phyloP scores from a whole-genome alignment of 1,284 basidiomycete species.

The Gymnopus androsaceus region DNA sequence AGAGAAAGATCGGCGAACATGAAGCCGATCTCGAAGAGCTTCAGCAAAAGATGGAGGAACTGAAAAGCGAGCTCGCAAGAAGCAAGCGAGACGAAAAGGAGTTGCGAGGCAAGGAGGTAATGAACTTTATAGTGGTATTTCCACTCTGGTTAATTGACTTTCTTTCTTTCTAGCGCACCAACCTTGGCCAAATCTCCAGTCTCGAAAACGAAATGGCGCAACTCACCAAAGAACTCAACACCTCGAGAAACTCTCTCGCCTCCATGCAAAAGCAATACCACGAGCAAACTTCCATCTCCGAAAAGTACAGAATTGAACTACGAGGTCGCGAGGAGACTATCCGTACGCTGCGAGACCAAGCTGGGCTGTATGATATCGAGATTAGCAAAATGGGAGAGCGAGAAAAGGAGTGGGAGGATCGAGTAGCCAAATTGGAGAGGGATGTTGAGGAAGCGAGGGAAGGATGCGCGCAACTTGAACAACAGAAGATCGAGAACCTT shows the following conservation, averaged over 20 bases:
- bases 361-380: slow-evolving; percentile 63
- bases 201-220: slow-evolving; percentile 80
- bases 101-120: slow-evolving; percentile 76
- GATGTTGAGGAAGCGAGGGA: slow-evolving; percentile 71
- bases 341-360: slow-evolving; percentile 59
- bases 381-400: slow-evolving; percentile 62
- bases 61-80: slow-evolving; percentile 68
- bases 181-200: slow-evolving; percentile 61
- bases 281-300: slow-evolving; percentile 61
- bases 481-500: slow-evolving; percentile 90
- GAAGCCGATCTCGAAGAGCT: slow-evolving; percentile 78
- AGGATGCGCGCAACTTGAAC: slow-evolving; percentile 73
- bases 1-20: slow-evolving; percentile 67
- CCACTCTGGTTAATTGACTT: slow-evolving; percentile 4
- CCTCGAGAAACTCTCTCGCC: slow-evolving; percentile 66
- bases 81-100: slow-evolving; percentile 90
- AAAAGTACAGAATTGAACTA: slow-evolving; percentile 74
- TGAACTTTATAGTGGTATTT: slow-evolving; percentile 20
- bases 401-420: slow-evolving; percentile 68
- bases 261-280: slow-evolving; percentile 82
- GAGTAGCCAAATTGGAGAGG: slow-evolving; percentile 61
- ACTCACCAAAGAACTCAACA: slow-evolving; percentile 70
- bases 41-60: slow-evolving; percentile 71
- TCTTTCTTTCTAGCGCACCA: slow-evolving; percentile 49
- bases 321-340: slow-evolving; percentile 74